These are phyloP conservation scores for Phytophthora nicotianae DNA, from an alignment of 352 stramenopile species.

Conservation along the genomic window DNA sequence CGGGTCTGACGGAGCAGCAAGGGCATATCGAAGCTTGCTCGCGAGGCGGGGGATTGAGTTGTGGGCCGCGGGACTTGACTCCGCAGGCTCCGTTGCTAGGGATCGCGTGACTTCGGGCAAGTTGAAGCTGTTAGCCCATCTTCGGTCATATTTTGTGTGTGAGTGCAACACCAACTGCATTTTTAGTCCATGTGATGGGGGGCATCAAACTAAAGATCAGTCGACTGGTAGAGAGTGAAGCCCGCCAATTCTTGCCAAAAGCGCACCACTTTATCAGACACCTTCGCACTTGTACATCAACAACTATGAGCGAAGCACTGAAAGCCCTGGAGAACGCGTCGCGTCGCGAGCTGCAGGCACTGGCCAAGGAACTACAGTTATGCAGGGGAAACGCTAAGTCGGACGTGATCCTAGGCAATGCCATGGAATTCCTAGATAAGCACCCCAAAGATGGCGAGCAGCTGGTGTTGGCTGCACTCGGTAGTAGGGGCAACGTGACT, in stretches of 20 bases:
- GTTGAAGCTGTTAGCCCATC: conserved; percentile 25
- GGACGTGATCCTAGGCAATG: conserved; percentile 60
- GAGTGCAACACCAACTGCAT: conserved; percentile 4
- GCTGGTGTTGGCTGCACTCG: conserved; percentile 37
- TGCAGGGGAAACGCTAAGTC: conserved; percentile 74
- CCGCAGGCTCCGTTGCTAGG: not conserved
- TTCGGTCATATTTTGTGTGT: conserved; percentile 26
- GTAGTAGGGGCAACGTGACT: conserved; percentile 10
- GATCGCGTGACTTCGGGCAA: conserved; percentile 19
- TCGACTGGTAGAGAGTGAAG: conserved; percentile 33
- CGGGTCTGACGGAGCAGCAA: conserved; percentile 10
- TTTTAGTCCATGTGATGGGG: conserved; percentile 12
- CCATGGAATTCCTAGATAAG: conserved; percentile 46
- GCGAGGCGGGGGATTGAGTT: conserved; percentile 2
- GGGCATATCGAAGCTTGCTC: conserved; percentile 6
- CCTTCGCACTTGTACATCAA: conserved; percentile 1
- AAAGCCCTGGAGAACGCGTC: conserved; percentile 50
- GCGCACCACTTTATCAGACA: conserved; percentile 22
- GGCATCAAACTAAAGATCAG: not conserved
- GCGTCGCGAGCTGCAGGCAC: conserved; percentile 64
- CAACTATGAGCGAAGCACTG: conserved; percentile 22
- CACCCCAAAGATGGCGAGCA: conserved; percentile 46
- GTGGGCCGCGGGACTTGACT: conserved; percentile 4
- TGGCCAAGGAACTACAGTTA: conserved; percentile 68
- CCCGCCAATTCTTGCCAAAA: conserved; percentile 11